Evolutionary conservation across 1,284 basidiomycete species (phyloP), one percentile per base, ranked within the genome.

Genomic region (Paramarasmius palmivorus): DNA sequence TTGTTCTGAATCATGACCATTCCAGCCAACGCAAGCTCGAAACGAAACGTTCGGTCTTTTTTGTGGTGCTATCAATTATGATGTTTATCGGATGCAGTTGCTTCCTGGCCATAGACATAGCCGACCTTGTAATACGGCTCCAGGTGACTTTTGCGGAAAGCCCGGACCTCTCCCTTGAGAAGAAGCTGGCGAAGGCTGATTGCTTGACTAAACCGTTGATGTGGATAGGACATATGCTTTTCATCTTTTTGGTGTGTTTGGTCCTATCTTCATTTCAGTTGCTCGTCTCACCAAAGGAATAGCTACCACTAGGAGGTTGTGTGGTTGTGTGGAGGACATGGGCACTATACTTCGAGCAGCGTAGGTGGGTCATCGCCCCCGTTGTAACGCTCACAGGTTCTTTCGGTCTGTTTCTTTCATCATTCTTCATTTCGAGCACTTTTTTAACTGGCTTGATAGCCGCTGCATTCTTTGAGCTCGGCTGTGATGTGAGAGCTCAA

Each of bases 301-400:
- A 67, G 65, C 48, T 67, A 12, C 62, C 61, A 19, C 58, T 66
- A 1, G 65, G 65, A 10, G 65, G 66, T 42, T 61, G 60, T 4
- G 63, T 67, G 10, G 65, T 67, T 9, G 55, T 67, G 22, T 67
- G 66, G 66, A 52, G 66, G 47, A 66, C 65, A 14, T 64, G 61
- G 62, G 57, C 57, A 2, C 50, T 67, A 5, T 67, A 59, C 47
- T 41, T 48, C 26, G 56, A 60, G 15, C 46, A 53, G 14, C 51
- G 55, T 23, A 49, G 52, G 22, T 59, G 56, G 47, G 48, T 65
- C 25, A 34, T 59, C 3, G 46, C 63, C 17, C 65, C 66, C 10
- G 52, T 59, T 3, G 49, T 57, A 4, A 65, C 63, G 5, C 65
- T 64, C 61, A 14, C 64, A 15, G 63, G 65, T 15, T 67, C 65